Evolutionary conservation across 2,329 filamentous ascomycete species (phyloP).

Genomic region (Neopestalotiopsis sp.): DNA sequence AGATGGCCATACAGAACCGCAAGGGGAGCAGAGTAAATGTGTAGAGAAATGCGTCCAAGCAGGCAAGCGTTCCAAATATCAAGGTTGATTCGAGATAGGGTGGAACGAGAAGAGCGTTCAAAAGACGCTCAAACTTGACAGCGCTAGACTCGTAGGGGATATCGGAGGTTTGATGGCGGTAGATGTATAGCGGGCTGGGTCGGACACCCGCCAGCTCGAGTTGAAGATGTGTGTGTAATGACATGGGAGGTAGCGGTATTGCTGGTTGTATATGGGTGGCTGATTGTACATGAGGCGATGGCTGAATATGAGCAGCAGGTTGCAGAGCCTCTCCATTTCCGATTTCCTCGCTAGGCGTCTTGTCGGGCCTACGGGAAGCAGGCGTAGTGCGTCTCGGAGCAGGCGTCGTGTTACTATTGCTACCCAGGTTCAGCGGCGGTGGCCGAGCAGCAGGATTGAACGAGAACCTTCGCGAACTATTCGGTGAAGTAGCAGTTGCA

Average conservation of each 20-base stretch:
- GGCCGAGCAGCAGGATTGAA: constrained; percentile 51
- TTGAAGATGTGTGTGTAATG: constrained; percentile 67
- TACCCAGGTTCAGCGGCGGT: constrained; percentile 49
- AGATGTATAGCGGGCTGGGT: constrained; percentile 69
- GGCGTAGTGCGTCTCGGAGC: constrained; percentile 11
- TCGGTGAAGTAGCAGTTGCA: constrained; percentile 35
- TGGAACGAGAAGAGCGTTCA: constrained; percentile 86
- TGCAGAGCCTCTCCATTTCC: constrained; percentile 31
- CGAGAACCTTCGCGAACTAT: constrained; percentile 53
- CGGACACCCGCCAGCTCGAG: constrained; percentile 66
- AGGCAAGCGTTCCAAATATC: constrained; percentile 87
- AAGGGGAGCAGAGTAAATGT: constrained; percentile 95
- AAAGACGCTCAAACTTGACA: constrained; percentile 87
- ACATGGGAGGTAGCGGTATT: constrained; percentile 70
- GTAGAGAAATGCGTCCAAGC: constrained; percentile 94
- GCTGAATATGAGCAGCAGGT: constrained; percentile 55
- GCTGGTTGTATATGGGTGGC: constrained; percentile 55
- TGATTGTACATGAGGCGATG: constrained; percentile 38
- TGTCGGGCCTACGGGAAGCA: constrained; percentile 24
- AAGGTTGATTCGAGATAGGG: constrained; percentile 83
- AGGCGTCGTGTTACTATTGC: constrained; percentile 17
- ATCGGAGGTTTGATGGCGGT: constrained; percentile 61
- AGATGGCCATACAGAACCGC: constrained; percentile 80
- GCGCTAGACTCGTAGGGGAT: constrained; percentile 88
- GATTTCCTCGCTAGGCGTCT: constrained; percentile 9